phyloP scores from a whole-genome alignment of 2,329 filamentous ascomycete species.

The Spiromastix sp. region DNA sequence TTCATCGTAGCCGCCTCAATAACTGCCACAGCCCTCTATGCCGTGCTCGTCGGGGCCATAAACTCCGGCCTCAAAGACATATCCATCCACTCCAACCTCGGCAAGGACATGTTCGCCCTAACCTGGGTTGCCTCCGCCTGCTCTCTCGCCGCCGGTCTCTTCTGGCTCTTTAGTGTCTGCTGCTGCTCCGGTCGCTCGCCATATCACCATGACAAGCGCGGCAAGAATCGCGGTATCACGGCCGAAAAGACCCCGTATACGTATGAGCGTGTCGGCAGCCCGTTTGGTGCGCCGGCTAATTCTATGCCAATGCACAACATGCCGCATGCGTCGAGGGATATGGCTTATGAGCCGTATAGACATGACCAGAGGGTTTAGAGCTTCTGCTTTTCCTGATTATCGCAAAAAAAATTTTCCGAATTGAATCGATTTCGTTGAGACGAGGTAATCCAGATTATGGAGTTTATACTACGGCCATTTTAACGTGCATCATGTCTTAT shows the following conservation, averaged over 20 bases:
- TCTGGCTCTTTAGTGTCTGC: slow-evolving; percentile 89
- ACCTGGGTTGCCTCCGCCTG: slow-evolving; percentile 76
- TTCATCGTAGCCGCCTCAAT: slow-evolving; percentile 56
- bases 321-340: slow-evolving; percentile 6
- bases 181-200: slow-evolving; percentile 66
- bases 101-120: slow-evolving; percentile 57
- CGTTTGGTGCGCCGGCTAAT: slow-evolving; percentile 8
- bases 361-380: slow-evolving; percentile 9
- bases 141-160: slow-evolving; percentile 62
- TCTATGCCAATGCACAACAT: slow-evolving; percentile 8
- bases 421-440: too few relatives aligned
- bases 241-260: slow-evolving; percentile 53
- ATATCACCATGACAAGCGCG: slow-evolving; percentile 33
- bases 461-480: too few relatives aligned
- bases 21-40: slow-evolving; percentile 65
- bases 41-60: slow-evolving; percentile 58
- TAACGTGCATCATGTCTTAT: background rate
- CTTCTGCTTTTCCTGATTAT: too few relatives aligned
- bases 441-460: too few relatives aligned
- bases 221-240: slow-evolving; percentile 30
- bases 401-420: too few relatives aligned
- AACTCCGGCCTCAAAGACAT: slow-evolving; percentile 59
- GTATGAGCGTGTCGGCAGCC: slow-evolving; percentile 43
- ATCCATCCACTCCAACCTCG: slow-evolving; percentile 56
- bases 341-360: slow-evolving; percentile 13